Base-by-base conservation (phyloP, 2,329 filamentous ascomycete species). In the Xylaria sp. region DNA sequence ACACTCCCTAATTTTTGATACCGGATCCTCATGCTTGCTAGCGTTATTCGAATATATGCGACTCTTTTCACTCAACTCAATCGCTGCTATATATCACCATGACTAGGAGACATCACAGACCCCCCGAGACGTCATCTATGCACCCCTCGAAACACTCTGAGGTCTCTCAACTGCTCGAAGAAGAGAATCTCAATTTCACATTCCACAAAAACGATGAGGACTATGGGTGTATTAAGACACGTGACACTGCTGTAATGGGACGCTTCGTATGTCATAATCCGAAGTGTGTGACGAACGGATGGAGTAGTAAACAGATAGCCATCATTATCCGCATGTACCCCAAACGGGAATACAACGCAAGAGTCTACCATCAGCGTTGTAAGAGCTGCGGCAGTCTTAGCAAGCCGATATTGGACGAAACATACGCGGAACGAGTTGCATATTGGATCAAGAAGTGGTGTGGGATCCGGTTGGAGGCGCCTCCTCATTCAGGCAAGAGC, bases 391-490 rank as follows among this genome's bases (percentile, higher is more conserved):
- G 69, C 2, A 20, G 22, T 1, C 59, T 76, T 9, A 67, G 72
- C 47, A 58, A 56, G 5, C 66, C 74, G 0, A 59, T 53, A 0
- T 59, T 75, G 5, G 67, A 76, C 49, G 60, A 60, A 1, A 70
- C 72, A 22, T 76, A 76, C 33, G 65, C 69, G 2, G 73, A 76
- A 15, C 67, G 74, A 38, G 69, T 75, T 4, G 59, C 74, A 3
- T 74, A 76, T 38, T 57, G 74, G 39, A 55, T 76, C 20, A 75
- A 73, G 67, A 72, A 66, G n/a, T 75, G 74, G 74, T 67, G 61
- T 7, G 74, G 72, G 1, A 60, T 74, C 5, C 1, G 27, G 10
- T 5, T 69, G 45, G 58, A 69, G 44, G 17, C 0, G 10, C 69
- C 61, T 2, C 31, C 10, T 17, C 61, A 68, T 13, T 31, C 31